Percentiles rank a stretch among this genome's conserved stretches.
phyloP scores from a whole-genome alignment of 78 protist species.

The Polysphondylium violaceum region DNA sequence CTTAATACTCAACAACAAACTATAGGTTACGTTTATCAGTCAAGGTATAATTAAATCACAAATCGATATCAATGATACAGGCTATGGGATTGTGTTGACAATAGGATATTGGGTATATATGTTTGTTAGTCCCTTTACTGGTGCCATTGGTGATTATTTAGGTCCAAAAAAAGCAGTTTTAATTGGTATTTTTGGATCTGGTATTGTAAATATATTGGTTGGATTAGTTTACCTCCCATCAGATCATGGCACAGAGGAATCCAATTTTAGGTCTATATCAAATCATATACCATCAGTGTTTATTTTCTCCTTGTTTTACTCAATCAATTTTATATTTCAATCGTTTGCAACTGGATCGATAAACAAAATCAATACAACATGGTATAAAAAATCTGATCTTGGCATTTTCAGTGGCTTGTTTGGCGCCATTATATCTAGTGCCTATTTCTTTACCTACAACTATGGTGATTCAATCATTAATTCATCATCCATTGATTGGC shows the following conservation, averaged over 20 bases:
- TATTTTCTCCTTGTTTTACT: conserved; percentile 10
- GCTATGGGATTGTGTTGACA: conserved; percentile 14
- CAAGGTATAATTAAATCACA: background rate
- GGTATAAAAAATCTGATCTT: conserved; percentile 4
- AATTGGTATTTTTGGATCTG: conserved; percentile 30
- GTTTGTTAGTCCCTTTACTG: conserved; percentile 2
- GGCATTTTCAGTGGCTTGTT: conserved; percentile 30
- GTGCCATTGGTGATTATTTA: conserved; percentile 5
- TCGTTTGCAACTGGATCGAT: conserved; percentile 32
- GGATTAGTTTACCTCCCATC: background rate
- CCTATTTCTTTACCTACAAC: conserved; percentile 22
- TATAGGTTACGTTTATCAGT: background rate
- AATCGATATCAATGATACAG: background rate
- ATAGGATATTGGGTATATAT: conserved; percentile 47
- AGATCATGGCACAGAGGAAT: background rate
- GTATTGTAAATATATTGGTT: background rate
- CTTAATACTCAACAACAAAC: background rate
- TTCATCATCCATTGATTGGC: conserved; percentile 4
- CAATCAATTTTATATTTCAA: conserved; percentile 12
- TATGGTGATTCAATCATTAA: background rate
- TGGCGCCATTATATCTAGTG: conserved; percentile 3
- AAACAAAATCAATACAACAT: conserved; percentile 14
- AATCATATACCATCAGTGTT: conserved; percentile 1
- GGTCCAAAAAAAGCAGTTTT: conserved; percentile 11
- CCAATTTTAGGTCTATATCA: background rate